These are phyloP conservation scores for Phytophthora sojae DNA, from an alignment of 352 stramenopile genomes.

Conservation along the genomic window DNA sequence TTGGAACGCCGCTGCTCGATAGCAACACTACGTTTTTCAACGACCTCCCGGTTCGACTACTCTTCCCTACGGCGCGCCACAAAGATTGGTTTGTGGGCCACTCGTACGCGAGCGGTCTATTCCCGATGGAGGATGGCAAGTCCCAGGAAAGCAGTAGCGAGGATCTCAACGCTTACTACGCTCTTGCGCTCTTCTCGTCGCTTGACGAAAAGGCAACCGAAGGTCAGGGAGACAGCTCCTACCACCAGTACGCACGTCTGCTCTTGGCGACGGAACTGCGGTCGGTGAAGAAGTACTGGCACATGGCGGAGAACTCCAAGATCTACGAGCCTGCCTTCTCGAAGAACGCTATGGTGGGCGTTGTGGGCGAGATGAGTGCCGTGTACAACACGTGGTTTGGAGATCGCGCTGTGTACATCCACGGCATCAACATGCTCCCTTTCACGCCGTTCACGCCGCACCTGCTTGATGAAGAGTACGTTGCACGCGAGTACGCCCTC, in stretches of 20 bases:
- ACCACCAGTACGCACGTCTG: slow-evolving; percentile 90
- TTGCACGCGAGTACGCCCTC: slow-evolving; percentile 63
- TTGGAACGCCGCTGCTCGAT: slow-evolving; percentile 62
- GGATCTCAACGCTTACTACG: slow-evolving; percentile 97
- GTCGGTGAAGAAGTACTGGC: slow-evolving; percentile 96
- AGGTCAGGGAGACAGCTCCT: slow-evolving; percentile 42
- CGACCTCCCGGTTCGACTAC: slow-evolving; percentile 52
- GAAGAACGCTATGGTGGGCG: slow-evolving; percentile 82
- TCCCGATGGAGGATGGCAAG: slow-evolving; percentile 95
- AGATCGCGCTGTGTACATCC: slow-evolving; percentile 71
- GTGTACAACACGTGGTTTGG: slow-evolving; percentile 91
- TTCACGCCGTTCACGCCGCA: slow-evolving; percentile 79
- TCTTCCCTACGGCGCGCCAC: slow-evolving; percentile 92
- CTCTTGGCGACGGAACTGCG: slow-evolving; percentile 94
- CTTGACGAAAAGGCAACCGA: slow-evolving; percentile 53
- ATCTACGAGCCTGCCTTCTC: slow-evolving; percentile 84
- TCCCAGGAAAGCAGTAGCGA: slow-evolving; percentile 97
- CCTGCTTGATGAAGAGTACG: slow-evolving; percentile 67
- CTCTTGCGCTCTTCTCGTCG: slow-evolving; percentile 88
- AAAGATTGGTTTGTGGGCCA: slow-evolving; percentile 98
- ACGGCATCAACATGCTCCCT: slow-evolving; percentile 87
- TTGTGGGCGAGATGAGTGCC: slow-evolving; percentile 78
- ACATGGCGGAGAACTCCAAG: slow-evolving; percentile 86
- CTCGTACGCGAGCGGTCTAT: slow-evolving; percentile 96
- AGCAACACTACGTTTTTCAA: slow-evolving; percentile 59